Evolutionary conservation across 2,329 filamentous ascomycete genomes (phyloP), one percentile per base, ranked within the genome.

Genomic region (Colletotrichum phormii): DNA sequence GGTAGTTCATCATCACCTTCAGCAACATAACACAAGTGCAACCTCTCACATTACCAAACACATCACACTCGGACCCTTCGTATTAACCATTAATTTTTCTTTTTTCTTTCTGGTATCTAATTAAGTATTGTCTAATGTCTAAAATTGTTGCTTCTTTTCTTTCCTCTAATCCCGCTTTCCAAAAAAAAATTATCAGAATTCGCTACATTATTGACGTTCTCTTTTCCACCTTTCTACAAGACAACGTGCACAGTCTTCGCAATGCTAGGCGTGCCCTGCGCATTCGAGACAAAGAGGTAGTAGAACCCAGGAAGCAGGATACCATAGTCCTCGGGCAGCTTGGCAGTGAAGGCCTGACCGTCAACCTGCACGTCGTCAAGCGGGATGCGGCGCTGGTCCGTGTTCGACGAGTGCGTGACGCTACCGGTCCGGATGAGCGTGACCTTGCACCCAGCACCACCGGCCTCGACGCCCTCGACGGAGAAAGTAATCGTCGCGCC

Each of bases 391-490:
- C 89, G 79, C 80, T 90, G 88, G 77, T 91, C 89, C 0, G 86
- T 90, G 75, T 91, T 88, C 60, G 90, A 84, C 1, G 87, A 85
- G 77, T 90, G 89, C 0, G 89, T 91, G 4, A 81, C 81, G 4
- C 82, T 84, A 1, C 87, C 85, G 58, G 85, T 83, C 6, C 89
- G 82, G 33, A 91, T 78, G 15, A 90, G 77, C 0, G 84, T 81
- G 51, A 85, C 84, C 2, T 71, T 66, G 68, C 59, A 59, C 84
- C 84, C 2, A 68, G 26, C 66, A 64, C 63, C 67, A 46, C 59
- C 51, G 51, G 80, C 77, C 6, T 76, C 74, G 71, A 90, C 82
- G 5, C 79, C 79, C 29, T 81, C 74, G 13, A 80, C 78, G 29
- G 63, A 72, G 64, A 79, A 78, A 29, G 62, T 75, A 24, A 79